Conservation (phyloP, 2,329 filamentous ascomycete genomes). For the Kalmusia sp. region DNA sequence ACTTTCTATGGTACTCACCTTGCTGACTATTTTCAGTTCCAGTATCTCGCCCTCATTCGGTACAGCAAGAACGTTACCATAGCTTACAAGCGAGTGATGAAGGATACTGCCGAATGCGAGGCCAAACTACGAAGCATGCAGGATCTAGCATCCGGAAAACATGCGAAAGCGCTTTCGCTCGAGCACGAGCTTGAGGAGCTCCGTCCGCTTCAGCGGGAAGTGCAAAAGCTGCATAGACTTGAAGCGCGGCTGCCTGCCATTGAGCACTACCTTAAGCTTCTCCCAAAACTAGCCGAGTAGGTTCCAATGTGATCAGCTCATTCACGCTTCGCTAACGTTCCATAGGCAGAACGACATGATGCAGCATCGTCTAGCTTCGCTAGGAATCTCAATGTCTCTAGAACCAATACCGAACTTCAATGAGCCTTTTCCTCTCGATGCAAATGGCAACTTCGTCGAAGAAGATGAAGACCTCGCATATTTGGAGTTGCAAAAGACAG, state of each 20-base stretch:
- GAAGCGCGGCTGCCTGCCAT: constrained; percentile 31
- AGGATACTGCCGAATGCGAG: constrained; percentile 23
- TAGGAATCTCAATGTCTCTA: constrained; percentile 36
- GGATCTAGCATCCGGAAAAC: constrained; percentile 45
- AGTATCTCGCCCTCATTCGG: constrained; percentile 48
- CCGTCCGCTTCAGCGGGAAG: constrained; percentile 25
- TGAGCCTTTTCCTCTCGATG: constrained; percentile 16
- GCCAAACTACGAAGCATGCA: constrained; percentile 33
- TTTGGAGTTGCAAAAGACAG: constrained; percentile 17
- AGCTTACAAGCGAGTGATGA: constrained; percentile 24
- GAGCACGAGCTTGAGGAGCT: constrained; percentile 30
- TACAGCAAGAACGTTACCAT: constrained; percentile 33
- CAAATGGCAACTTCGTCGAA: constrained; percentile 13
- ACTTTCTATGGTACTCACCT: not conserved
- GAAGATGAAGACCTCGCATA: not conserved
- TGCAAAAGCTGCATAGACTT: constrained; percentile 28
- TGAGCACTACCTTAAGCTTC: constrained; percentile 33
- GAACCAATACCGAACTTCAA: constrained; percentile 35
- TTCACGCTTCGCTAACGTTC: constrained; percentile 15
- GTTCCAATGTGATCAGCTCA: not conserved
- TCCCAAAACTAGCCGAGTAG: constrained; percentile 38
- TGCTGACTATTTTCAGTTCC: constrained; percentile 50
- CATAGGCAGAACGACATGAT: constrained; percentile 38
- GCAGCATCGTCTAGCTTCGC: constrained; percentile 31
- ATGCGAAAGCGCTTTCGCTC: constrained; percentile 35